Conservation (phyloP, 2,329 filamentous ascomycete species). For the Eurotiales sp. region DNA sequence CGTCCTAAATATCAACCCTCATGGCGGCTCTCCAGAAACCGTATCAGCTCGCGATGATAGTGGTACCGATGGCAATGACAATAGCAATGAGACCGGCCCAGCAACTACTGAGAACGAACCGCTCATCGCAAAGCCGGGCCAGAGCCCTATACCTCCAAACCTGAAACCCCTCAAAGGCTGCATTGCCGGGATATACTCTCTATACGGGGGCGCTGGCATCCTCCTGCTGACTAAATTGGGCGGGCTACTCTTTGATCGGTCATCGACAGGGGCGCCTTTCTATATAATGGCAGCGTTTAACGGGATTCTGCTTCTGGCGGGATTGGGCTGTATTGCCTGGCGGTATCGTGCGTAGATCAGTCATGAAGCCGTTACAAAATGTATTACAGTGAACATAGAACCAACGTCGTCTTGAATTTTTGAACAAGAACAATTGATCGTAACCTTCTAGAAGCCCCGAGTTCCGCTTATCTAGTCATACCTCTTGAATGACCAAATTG, state of each 20-base stretch:
- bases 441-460: no score
- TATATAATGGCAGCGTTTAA: constrained; percentile 94
- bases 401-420: no score
- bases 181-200: constrained; percentile 89
- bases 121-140: constrained; percentile 22
- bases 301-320: constrained; percentile 56
- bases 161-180: constrained; percentile 75
- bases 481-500: no score
- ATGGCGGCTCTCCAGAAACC: no score
- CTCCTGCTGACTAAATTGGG: constrained; percentile 87
- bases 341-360: neutral
- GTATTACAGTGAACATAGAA: no score
- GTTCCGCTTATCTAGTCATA: no score
- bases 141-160: constrained; percentile 26
- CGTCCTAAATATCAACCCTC: constrained; percentile 52
- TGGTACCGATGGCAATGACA: no score
- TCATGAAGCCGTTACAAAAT: no score
- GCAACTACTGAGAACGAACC: constrained; percentile 28
- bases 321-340: constrained; percentile 26
- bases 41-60: no score
- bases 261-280: constrained; percentile 75
- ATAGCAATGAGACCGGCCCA: neutral
- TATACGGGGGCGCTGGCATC: constrained; percentile 86
- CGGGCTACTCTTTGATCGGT: constrained; percentile 75
- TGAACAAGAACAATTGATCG: no score